Evolutionary conservation across 2,329 filamentous ascomycete genomes (phyloP), one percentile per base, ranked within the genome.

Genomic region (Podosphaera leucotricha): DNA sequence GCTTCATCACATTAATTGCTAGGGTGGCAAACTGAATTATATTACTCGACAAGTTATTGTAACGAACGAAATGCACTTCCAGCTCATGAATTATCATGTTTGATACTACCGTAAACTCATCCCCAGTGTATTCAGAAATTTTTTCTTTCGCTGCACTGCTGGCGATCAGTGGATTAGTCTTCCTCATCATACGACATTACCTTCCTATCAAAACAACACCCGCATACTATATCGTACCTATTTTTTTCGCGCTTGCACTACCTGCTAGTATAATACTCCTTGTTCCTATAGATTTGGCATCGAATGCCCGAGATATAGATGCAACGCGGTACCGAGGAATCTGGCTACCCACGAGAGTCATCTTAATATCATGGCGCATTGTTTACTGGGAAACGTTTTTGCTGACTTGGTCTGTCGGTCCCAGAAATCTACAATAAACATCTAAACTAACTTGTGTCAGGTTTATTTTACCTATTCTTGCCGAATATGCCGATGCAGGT

Each of bases 301-400:
- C 86, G 6, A 87, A 74, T 57, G 78, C 82, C 19, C 71, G 75
- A 41, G 75, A 76, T 43, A 76, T 80, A 47, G 78, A 80, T 60
- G 2, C 22, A 26, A 75, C 72, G 47, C 69, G 72, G 15, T 70
- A 73, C 15, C 72, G 78, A 52, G 90, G 86, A 28, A 81, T 98
- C 56, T 94, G 86, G 83, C 70, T 98, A 28, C 80, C 82, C 4
- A 68, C 80, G 51, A 66, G 76, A 42, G 71, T 86, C 22, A 67
- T 94, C 41, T 66, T 92, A 55, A 83, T 94, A 20, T 79, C 80
- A 46, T 98, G 90, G 90, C 74, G 87, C 57, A 87, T 98, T 50
- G 79, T 80, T 18, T 98, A 98, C 63, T 98, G 90, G 90, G 67
- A 98, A 45, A 95, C 87, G 0, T 98, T 98, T 62, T 75, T 77